Percentiles rank a stretch among this genome's conserved stretches.
phyloP scores from a whole-genome alignment of 768 basidiomycete genomes.

The Trametes sanguinea region DNA sequence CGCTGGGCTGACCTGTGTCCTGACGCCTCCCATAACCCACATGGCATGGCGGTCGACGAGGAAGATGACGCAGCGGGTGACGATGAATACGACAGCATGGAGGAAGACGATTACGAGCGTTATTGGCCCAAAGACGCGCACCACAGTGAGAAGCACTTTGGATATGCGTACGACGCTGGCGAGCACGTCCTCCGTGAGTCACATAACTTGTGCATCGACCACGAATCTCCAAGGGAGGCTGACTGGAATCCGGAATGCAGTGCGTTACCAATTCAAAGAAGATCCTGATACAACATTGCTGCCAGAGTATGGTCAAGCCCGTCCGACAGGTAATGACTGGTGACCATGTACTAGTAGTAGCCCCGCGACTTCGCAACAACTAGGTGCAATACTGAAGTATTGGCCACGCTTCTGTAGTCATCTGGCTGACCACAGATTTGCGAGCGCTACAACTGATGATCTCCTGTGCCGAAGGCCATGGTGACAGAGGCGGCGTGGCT shows the following conservation, averaged over 20 bases:
- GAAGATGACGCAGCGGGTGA: conserved; percentile 17
- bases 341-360: too few species aligned
- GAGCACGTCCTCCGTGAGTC: conserved; percentile 37
- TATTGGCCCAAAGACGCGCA: conserved; percentile 36
- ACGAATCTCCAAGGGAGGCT: too few species aligned
- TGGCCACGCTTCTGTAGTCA: too few species aligned
- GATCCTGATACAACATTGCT: conserved; percentile 2
- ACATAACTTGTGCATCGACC: too few species aligned
- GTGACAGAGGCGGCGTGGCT: too few species aligned
- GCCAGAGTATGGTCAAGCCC: conserved; percentile 1
- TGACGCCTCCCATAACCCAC: neutral
- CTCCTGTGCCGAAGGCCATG: too few species aligned
- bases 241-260: neutral
- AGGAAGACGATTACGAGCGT: conserved; percentile 5
- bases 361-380: too few species aligned
- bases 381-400: too few species aligned
- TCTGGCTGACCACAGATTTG: too few species aligned
- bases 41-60: conserved; percentile 15
- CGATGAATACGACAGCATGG: conserved; percentile 21
- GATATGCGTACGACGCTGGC: conserved; percentile 40
- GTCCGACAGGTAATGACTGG: too few species aligned
- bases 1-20: conserved; percentile 4
- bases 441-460: too few species aligned
- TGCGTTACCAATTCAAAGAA: conserved; percentile 13
- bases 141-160: conserved; percentile 34